Evolutionary conservation across 2,329 filamentous ascomycete species (phyloP).

Genomic region (Sporothrix pallida): DNA sequence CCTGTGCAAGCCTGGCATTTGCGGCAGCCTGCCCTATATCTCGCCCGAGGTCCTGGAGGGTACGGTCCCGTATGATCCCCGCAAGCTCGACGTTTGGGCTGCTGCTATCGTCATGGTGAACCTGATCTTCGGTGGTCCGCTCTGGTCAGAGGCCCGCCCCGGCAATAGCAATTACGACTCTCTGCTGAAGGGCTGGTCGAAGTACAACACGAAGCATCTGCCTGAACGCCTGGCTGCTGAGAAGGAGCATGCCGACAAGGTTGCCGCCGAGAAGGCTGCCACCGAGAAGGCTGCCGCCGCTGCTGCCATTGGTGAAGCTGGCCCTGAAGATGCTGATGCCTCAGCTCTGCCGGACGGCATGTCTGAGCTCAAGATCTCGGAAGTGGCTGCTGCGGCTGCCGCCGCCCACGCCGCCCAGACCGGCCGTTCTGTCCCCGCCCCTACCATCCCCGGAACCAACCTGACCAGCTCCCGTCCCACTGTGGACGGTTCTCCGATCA

Average conservation of each 20-base stretch:
- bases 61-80: constrained; percentile 70
- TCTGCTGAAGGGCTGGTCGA: constrained; percentile 70
- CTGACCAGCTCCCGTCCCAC: constrained; percentile 40
- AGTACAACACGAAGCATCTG: constrained; percentile 64
- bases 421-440: neutral
- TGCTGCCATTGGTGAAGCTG: neutral
- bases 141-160: constrained; percentile 73
- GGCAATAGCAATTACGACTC: constrained; percentile 64
- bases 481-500: constrained; percentile 41
- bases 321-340: neutral
- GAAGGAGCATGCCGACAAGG: constrained; percentile 63
- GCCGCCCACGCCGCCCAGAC: neutral
- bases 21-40: constrained; percentile 85
- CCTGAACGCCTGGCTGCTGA: constrained; percentile 39
- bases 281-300: neutral
- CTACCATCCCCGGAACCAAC: constrained; percentile 27
- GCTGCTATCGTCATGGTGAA: constrained; percentile 83
- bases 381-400: neutral
- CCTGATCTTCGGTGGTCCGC: constrained; percentile 71
- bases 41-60: constrained; percentile 82
- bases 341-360: constrained; percentile 58
- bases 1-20: constrained; percentile 78
- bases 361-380: neutral
- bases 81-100: constrained; percentile 84
- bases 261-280: neutral